Base-by-base conservation (phyloP, 768 basidiomycete genomes). In the Mycena polygramma region DNA sequence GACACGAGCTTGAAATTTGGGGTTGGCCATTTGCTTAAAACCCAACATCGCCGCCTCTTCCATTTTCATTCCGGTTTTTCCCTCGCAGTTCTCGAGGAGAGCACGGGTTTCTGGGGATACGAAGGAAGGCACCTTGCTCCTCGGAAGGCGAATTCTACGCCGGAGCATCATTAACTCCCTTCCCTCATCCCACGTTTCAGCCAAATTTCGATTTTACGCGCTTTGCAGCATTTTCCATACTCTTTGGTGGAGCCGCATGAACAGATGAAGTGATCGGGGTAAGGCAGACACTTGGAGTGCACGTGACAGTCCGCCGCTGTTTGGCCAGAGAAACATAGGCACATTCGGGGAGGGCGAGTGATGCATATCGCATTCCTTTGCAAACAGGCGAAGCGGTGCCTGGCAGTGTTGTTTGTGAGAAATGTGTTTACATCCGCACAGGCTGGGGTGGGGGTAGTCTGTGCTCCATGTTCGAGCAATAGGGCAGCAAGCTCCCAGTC, bases 251-350 rank as follows among this genome's bases (percentile, higher is more conserved):
- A 55, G 9, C 71, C 75, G 62, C 76, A 75, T 15, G 35, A 48
- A 54, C 77, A 78, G 30, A 70, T 65, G 57, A 76, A 77, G 39
- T 74, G 55, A 10, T 60, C 61, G 2, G 78, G 77, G 48, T 75
- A 75, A 7, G 62, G 57, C 5, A 70, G 51, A 26, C 20, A 54
- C 22, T 68, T 37, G 20, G 60, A 67, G 64, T n/a, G n/a, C n/a
- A n/a, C n/a, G n/a, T 79, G 78, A 58, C 78, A 78, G 2, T 71
- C 63, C 1, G 70, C 39, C 35, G 76, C 58, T 7, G 69, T 55
- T 63, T 71, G 46, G 9, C 76, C 78, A 22, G 77, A 77, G 63
- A 71, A 77, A 63, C 78, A 79, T 1, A 77, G 77, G 57, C 78
- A 78, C 9, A 66, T 65, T 19, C 72, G 73, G 13, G 59, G 61